Evolutionary conservation across 2,329 filamentous ascomycete genomes (phyloP), one percentile per base, ranked within the genome.

Genomic region (Aspergillus phoenicis): DNA sequence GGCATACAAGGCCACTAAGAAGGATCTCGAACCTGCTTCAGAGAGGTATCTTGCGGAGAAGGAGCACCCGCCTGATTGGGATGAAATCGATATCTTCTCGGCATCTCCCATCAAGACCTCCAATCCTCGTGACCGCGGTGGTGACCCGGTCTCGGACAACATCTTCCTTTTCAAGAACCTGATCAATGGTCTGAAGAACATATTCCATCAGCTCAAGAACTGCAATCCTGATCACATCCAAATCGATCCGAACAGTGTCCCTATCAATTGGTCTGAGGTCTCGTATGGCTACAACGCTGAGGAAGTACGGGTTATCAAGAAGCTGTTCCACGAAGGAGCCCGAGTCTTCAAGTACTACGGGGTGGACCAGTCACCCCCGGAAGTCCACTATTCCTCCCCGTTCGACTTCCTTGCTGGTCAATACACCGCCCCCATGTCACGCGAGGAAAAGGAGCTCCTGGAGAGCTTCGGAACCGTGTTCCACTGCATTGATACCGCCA

Each of bases 381-480:
- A 96, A 71, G 85, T 87, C 2, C 87, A 89, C 60, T 90, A 91
- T 70, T 85, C 89, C 56, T 93, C 92, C 0, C 90, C 93, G 0
- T 90, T 95, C 48, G 94, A 98, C 74, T 92, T 95, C 70, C 91
- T 97, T 83, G 91, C 92, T 17, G 97, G 95, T 69, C 91, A 96
- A 70, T 96, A 96, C 75, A 96, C 97, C 85, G 88, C 95, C 45
- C 94, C 93, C 0, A 96, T 92, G 74, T 90, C 88, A 63, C 96
- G 96, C 70, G 96, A 99, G 73, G 96, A 99, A 77, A 99, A 99
- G 75, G 95, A 99, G 58, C 84, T 99, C 8, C 83, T 99, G 6
- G 96, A 99, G 80, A 96, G 92, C 2, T 99, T 99, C 75, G 95
- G 94, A 2, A 98, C 95, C 0, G 93, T 99, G 28, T 99, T 99